Evolutionary conservation across 345 rosid genomes (phyloP), one percentile per base, ranked within the genome.

Genomic region (Lepidium africanum): DNA sequence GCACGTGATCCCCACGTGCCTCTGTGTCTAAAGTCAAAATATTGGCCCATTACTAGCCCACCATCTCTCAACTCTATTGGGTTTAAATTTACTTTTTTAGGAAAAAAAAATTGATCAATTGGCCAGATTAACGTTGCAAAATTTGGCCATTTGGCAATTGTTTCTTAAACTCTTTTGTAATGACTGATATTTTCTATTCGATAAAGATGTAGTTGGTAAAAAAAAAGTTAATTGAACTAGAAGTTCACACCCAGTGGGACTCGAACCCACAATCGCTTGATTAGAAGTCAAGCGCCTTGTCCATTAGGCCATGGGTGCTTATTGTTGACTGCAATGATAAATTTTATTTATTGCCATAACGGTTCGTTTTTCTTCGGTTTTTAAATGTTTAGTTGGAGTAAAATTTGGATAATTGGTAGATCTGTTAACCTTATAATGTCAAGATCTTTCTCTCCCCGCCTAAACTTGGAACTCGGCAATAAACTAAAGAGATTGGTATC

Each of bases 241-340:
- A n/a, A n/a, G n/a, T n/a, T n/a, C 23, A 21, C 23, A 21, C 23
- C 23, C 23, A 21, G 23, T 21, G 23, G 23, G 23, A 21, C 23
- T 74, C 78, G 69, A 45, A 74, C 64, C 69, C 78, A 74, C 73
- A 73, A 66, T 73, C 77, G 77, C 77, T 59, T 73, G 77, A 73
- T 73, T 73, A 73, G 72, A 73, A 73, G 72, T 73, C 77, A 73
- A 59, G 72, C 72, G 77, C 77, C 78, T n/a, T n/a, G n/a, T n/a
- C n/a, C n/a, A n/a, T n/a, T n/a, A n/a, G n/a, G n/a, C n/a, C n/a
- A n/a, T n/a, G n/a, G 69, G 78, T 62, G 78, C 72, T 42, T 39
- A 0, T 15, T 51, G 8, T 3, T 45, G 0, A 13, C 3, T 5
- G 1, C 0, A 0, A 2, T 9, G 7, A 9, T 25, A 25, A 25